Evolutionary conservation across 1,139 yeast genomes (phyloP), one percentile per base, ranked within the genome.

Genomic region (Suhomyces bribrorum): DNA sequence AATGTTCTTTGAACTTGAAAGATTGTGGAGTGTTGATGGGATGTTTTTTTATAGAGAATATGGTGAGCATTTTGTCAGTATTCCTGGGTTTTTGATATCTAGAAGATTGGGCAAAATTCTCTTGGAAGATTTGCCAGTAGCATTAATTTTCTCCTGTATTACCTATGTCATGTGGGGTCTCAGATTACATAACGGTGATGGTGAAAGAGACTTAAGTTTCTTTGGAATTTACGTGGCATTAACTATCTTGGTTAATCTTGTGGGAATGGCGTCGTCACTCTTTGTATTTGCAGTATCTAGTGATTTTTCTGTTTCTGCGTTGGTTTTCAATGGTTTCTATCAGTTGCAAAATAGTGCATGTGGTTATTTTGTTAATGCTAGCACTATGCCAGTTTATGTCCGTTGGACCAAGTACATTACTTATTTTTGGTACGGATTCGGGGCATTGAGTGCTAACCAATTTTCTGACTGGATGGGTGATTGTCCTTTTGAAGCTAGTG

Each of bases 81-180:
- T 83, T 2, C 58, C 79, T 1, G 90, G 94, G 1, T 87, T 83
- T 56, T 57, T 87, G 2, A 41, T 83, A 2, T 78, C 92, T 0
- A 66, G 95, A 49, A 69, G 90, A 47, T 49, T 86, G 7, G 80
- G 87, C 2, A 82, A 85, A 48, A 59, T 86, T 15, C 36, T 83
- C 1, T 60, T 84, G 1, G 96, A 87, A 56, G 96, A 87, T 57
- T 46, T 86, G 8, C 76, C 84, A 26, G 73, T 83, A 36, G 75
- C 87, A 0, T 49, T 84, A 7, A 54, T 79, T 0, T 86, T 76
- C 59, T 71, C 88, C 0, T 47, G 69, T 0, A 76, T 84, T 17
- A 76, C 87, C 0, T 87, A 82, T 52, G 87, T 83, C 60, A 83
- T 87, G 94, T 78, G 79, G 68, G 96, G 95, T 0, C 64, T 87